Percentiles rank a stretch among this genome's conserved stretches.
Evolutionary conservation across 768 basidiomycete species (phyloP).

Genomic region (Lactarius psammicola): DNA sequence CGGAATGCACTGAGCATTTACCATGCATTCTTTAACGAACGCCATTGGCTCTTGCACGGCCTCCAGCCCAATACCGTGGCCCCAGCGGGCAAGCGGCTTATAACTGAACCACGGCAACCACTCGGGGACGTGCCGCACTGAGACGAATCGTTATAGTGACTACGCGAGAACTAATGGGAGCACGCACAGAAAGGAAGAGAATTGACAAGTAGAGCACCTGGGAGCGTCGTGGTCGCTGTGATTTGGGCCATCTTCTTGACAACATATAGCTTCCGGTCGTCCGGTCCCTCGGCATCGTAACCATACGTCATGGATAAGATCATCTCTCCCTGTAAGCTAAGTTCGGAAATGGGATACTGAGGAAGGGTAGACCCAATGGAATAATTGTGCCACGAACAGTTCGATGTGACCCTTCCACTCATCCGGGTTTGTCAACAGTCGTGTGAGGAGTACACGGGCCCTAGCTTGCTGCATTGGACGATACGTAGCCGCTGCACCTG

Average conservation of each 20-base stretch:
- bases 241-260: background rate
- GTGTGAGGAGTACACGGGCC: slow-evolving; percentile 5
- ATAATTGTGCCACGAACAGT: background rate
- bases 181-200: background rate
- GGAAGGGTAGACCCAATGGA: background rate
- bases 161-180: background rate
- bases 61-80: background rate
- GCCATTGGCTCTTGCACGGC: background rate
- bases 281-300: slow-evolving; percentile 6
- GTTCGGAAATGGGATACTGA: background rate
- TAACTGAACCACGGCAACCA: slow-evolving; percentile 20
- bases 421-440: slow-evolving; percentile 2
- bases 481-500: background rate
- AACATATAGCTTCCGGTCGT: slow-evolving; percentile 2
- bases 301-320: slow-evolving; percentile 16
- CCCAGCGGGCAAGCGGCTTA: slow-evolving; percentile 5
- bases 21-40: slow-evolving; percentile 10
- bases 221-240: background rate
- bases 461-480: slow-evolving; percentile 9
- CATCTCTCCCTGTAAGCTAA: slow-evolving; percentile 13
- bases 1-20: background rate
- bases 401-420: slow-evolving; percentile 8
- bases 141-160: background rate
- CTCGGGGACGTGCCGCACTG: slow-evolving; percentile 16
- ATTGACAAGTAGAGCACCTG: slow-evolving; percentile 12